Base-by-base conservation (phyloP, 306 rosid species). In the Trichosanthes truncata region DNA sequence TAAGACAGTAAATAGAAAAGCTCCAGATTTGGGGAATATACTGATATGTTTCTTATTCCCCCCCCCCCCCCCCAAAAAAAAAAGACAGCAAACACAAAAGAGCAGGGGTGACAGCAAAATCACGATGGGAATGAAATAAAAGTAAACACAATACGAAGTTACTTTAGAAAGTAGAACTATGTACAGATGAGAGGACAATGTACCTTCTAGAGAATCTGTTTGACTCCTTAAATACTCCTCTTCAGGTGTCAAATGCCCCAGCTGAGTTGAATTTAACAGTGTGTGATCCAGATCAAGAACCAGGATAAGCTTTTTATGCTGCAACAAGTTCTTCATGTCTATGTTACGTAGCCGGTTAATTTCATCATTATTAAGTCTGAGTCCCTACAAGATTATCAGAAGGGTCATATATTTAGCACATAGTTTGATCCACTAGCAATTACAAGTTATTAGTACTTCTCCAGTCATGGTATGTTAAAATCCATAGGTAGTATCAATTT, bases 201-300 rank as follows among this genome's bases (percentile, higher is more conserved):
- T 85, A 93, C 99, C 99, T 84, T 68, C 84, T 10, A 83, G 69
- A 57, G 97, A 85, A 84, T 89, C 94, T 66, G 89, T 38, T 83
- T 88, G 92, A 81, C 79, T 40, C 77, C 69, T 79, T 48, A 96
- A 89, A 81, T 93, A 86, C 21, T 85, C 84, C 83, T 93, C 96
- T 60, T 91, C 94, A 17, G 88, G 21, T 40, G 84, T 86, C 84
- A 96, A 23, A 78, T 88, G 81, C 56, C 55, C 61, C 17, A 93
- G 90, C 52, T 49, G 84, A 41, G 98, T 90, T 60, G 98, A 90
- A 80, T 96, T 91, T 43, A 93, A 83, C 40, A 96, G 76, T 3
- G 99, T 96, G 78, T 93, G 98, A 85, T 96, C 98, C 18, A 96
- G 89, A 84, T 96, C 98, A 84, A 93, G 98, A 77, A 96, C 89